These are phyloP conservation scores for Dendrobium huoshanense DNA, from an alignment of 106 monocot species.

Conservation along the genomic window DNA sequence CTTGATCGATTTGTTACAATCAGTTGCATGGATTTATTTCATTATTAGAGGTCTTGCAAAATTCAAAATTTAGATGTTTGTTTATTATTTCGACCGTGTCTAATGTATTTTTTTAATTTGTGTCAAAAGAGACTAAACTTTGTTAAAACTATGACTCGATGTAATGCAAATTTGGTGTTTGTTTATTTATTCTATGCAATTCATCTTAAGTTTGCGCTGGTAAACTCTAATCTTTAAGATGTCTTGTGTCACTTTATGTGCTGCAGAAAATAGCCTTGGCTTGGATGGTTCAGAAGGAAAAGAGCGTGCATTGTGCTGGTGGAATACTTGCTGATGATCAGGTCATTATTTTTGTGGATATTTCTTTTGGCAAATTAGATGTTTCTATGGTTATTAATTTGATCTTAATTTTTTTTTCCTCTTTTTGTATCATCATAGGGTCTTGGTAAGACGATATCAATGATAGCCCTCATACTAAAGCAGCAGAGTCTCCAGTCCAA, in stretches of 20 bases:
- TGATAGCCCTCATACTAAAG: constrained; percentile 81
- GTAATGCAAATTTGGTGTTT: neutral
- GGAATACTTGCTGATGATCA: constrained; percentile 99
- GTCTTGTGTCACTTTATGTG: constrained; percentile 7
- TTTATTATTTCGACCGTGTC: no score
- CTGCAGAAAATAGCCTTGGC: constrained; percentile 89
- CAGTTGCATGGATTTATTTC: no score
- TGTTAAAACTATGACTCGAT: neutral
- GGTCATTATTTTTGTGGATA: constrained; percentile 26
- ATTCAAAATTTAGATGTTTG: neutral
- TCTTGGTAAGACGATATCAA: constrained; percentile 88
- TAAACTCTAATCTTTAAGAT: neutral
- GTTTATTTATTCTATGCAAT: neutral
- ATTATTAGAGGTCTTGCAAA: neutral
- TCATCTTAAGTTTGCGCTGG: neutral
- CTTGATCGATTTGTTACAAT: no score
- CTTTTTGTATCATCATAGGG: constrained; percentile 43
- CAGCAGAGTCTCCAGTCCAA: constrained; percentile 55
- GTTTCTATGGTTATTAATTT: constrained; percentile 1
- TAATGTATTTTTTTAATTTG: neutral
- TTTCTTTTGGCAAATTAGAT: neutral
- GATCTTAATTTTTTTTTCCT: neutral
- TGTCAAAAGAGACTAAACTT: neutral
- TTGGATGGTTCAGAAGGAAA: constrained; percentile 92
- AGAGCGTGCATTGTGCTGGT: constrained; percentile 69